Evolutionary conservation across 192 early-diverging fungal genomes (phyloP), one percentile per base, ranked within the genome.

Genomic region (Linnemannia hyalina): DNA sequence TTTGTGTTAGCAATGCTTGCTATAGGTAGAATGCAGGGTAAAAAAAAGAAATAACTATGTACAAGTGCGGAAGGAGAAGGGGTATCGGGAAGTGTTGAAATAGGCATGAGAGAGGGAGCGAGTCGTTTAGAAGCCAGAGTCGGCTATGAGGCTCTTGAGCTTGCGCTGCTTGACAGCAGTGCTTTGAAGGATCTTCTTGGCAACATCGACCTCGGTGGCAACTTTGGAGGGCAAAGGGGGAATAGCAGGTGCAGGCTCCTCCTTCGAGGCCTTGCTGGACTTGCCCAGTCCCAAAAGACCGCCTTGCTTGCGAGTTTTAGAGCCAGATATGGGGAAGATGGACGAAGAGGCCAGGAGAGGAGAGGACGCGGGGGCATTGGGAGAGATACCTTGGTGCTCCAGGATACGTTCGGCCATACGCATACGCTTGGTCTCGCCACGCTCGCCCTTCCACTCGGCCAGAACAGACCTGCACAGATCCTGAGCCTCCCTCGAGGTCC

Each of bases 401-500:
- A 86, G 55, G 76, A 86, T 81, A 9, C 84, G 84, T 26, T 86
- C 84, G 9, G 84, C 84, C 84, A 86, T 86, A n/a, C 65, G 75
- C 72, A 86, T 78, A 15, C 84, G n/a, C 52, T 86, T 86, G 20
- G 69, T 86, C 72, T 86, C 79, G 36, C 84, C 84, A 47, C 75
- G 74, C 49, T 86, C 84, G 47, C 84, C 84, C 18, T 79, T 80
- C 84, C 84, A 86, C 42, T 86, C 84, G 4, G 68, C 26, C 15
- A 86, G 44, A 22, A 81, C 63, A 11, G 55, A 22, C 0, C 84
- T 70, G 54, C 84, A 86, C 13, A 44, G 63, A 18, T 81, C 84
- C 63, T 86, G 84, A 0, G 79, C 71, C 2, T 52, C 11, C 55
- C 74, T 74, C 6, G 84, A 86, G 69, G 35, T 74, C 10, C 84